Evolutionary conservation across 192 early-diverging fungal species (phyloP).

Genomic region (Allomyces macrogynus): DNA sequence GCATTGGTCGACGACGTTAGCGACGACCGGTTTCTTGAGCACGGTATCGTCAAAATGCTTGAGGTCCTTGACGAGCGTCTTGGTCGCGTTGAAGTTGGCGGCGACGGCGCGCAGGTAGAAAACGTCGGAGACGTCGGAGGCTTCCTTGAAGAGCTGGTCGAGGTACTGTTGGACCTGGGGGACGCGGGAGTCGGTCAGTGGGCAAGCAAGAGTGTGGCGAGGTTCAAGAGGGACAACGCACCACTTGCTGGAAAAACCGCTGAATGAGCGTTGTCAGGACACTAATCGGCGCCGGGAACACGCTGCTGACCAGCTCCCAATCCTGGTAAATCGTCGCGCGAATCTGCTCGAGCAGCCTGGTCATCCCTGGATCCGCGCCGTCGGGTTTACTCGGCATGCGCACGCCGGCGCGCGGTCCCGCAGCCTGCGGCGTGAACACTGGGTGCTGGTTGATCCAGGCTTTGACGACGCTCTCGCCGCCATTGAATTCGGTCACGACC

Average conservation of each 20-base stretch:
- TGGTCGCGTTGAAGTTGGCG: constrained; percentile 50
- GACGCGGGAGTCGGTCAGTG: background rate
- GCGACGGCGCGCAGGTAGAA: constrained; percentile 59
- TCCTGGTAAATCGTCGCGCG: constrained; percentile 61
- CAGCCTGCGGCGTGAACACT: constrained; percentile 38
- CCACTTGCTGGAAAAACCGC: constrained; percentile 88
- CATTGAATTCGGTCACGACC: constrained; percentile 81
- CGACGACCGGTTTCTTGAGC: constrained; percentile 13
- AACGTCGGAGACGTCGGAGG: constrained; percentile 48
- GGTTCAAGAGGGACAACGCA: constrained; percentile 13
- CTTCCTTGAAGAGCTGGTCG: constrained; percentile 49
- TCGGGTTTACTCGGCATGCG: too few relatives aligned
- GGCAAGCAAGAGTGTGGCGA: background rate
- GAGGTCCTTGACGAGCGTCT: constrained; percentile 49
- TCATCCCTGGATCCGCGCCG: constrained; percentile 17
- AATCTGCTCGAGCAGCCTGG: constrained; percentile 67
- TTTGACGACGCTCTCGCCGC: constrained; percentile 80
- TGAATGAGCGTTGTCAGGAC: constrained; percentile 88
- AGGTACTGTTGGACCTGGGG: constrained; percentile 68
- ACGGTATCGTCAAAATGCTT: constrained; percentile 54
- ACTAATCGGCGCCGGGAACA: constrained; percentile 74
- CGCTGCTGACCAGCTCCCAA: constrained; percentile 75
- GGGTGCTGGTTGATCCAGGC: constrained; percentile 94
- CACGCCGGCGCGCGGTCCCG: too few relatives aligned
- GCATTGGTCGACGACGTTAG: constrained; percentile 15